Evolutionary conservation across 176 grass and related monocot species (phyloP).

Genomic region (Alopecurus myosuroides): DNA sequence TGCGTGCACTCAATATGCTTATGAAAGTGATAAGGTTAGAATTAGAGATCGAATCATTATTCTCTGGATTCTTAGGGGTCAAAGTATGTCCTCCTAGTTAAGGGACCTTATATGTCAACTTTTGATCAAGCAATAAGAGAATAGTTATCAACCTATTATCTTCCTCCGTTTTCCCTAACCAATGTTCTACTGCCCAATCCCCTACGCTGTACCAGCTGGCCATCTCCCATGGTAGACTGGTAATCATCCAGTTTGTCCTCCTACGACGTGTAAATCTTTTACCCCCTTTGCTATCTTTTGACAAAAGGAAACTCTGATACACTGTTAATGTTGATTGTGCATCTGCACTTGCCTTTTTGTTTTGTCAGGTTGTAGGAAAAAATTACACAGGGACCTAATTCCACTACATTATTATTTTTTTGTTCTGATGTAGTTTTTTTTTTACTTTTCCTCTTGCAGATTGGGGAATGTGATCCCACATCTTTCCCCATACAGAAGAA

Average conservation of each 20-base stretch:
- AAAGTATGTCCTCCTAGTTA: neutral
- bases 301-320: neutral
- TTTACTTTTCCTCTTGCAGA: slow-evolving; percentile 49
- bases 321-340: neutral
- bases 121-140: neutral
- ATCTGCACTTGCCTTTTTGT: neutral
- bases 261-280: neutral
- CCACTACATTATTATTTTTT: neutral
- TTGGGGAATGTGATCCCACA: slow-evolving; percentile 85
- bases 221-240: neutral
- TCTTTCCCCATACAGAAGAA: slow-evolving; percentile 99
- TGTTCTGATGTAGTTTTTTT: slow-evolving; percentile 32
- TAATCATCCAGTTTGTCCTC: neutral
- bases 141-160: neutral
- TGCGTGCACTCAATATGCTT: neutral
- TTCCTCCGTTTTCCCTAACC: neutral
- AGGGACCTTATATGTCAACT: neutral
- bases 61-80: neutral
- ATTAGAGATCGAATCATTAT: neutral
- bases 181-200: neutral
- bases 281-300: neutral
- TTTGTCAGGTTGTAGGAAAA: neutral
- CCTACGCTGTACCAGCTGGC: neutral
- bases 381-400: neutral
- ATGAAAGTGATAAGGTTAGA: neutral